Base-by-base conservation (phyloP, 257 asterid species). In the Solanum tarijense region DNA sequence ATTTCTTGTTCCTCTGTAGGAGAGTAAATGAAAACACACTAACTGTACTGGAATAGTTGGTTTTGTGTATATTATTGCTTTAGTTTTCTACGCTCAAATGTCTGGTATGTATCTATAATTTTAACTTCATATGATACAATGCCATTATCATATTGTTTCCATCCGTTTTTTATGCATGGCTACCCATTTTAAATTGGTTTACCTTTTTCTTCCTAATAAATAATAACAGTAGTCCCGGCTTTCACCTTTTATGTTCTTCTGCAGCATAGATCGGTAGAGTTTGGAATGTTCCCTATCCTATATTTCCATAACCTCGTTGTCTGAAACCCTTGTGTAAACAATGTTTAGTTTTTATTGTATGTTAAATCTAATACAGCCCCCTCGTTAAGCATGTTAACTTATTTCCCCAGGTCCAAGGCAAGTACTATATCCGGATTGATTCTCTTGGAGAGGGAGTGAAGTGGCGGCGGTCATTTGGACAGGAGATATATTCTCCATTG, bases 381-480 rank as follows among this genome's bases (percentile, higher is more conserved):
- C 34, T 46, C 48, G 48, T 23, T 43, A 81, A 74, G 82, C 34
- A 65, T 72, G 86, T 41, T 74, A 88, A 68, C 76, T 52, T 69
- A 68, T 84, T 84, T 88, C 58, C 62, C 76, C 93, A 97, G 99
- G 94, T 94, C 75, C 94, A 92, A 87, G 99, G 99, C 43, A 97
- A 96, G 89, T 94, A 92, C 93, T 95, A 94, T 88, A 81, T 96
- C n/a, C 93, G 92, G 87, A 88, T 95, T 65, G 98, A 97, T 94
- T 95, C 93, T 43, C 90, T 93, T 18, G 99, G 99, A 46, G 98
- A 95, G 88, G 99, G 98, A 85, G 94, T 99, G 58, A 95, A 93
- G 91, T 97, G 99, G 99, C 99, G 99, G 52, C 93, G 99, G 18
- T 91, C 98, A 52, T 94, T 91, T 85, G 99, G 98, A 43, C 99